These are phyloP conservation scores for Fusarium subtropicale DNA, from an alignment of 2,329 filamentous ascomycete genomes.

Conservation along the genomic window DNA sequence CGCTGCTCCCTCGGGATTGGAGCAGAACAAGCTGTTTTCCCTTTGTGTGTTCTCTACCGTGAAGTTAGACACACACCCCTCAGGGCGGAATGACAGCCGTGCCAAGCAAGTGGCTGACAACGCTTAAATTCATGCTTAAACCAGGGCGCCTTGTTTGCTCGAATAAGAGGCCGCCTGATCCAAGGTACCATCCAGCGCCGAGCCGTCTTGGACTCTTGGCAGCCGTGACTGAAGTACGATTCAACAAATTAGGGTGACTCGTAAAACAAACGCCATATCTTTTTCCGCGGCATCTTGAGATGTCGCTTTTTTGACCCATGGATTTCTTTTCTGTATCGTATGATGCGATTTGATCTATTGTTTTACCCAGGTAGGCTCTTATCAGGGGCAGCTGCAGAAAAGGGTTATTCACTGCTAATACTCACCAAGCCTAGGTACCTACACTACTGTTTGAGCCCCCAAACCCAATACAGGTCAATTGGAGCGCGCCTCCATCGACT, in stretches of 20 bases:
- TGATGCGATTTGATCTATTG: background rate
- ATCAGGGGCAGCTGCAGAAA: background rate
- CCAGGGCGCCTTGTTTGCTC: slow-evolving; percentile 45
- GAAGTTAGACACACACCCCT: slow-evolving; percentile 34
- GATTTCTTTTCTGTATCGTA: background rate
- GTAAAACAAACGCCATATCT: slow-evolving; percentile 11
- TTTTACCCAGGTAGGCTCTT: background rate
- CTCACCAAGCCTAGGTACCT: background rate
- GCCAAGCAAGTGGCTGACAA: slow-evolving; percentile 61
- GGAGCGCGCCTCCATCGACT: slow-evolving; percentile 4
- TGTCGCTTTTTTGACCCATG: background rate
- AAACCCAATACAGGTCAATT: slow-evolving; percentile 11
- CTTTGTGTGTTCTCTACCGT: background rate
- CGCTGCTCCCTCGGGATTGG: slow-evolving; percentile 30
- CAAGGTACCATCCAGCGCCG: slow-evolving; percentile 32
- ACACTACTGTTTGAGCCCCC: background rate
- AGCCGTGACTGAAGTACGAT: slow-evolving; percentile 18
- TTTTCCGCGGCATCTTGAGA: slow-evolving; percentile 20
- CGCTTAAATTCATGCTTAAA: slow-evolving; percentile 66
- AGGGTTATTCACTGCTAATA: background rate
- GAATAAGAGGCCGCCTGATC: slow-evolving; percentile 41
- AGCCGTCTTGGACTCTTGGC: slow-evolving; percentile 43
- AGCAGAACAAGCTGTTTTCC: slow-evolving; percentile 1
- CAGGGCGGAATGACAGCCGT: slow-evolving; percentile 42
- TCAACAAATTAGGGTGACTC: slow-evolving; percentile 18